phyloP scores from a whole-genome alignment of 2,329 filamentous ascomycete species.

The Simplicillium aogashimaense region DNA sequence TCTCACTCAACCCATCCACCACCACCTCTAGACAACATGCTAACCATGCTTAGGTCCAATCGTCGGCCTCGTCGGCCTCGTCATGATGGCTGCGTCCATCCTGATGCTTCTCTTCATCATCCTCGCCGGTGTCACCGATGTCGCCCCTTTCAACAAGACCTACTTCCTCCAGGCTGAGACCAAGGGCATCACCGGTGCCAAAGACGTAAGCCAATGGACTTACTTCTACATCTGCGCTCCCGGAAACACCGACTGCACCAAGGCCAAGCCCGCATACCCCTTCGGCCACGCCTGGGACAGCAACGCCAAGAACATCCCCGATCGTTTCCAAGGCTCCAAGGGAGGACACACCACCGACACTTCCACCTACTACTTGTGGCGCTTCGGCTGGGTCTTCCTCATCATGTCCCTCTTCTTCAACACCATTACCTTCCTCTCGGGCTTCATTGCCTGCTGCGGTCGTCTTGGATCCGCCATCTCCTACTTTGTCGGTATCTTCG shows the following conservation, averaged over 20 bases:
- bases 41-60: conserved; percentile 21
- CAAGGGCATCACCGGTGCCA: conserved; percentile 57
- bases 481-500: conserved; percentile 44
- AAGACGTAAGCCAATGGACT: conserved; percentile 69
- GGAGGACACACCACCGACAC: conserved; percentile 43
- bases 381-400: conserved; percentile 89
- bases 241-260: conserved; percentile 54
- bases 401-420: conserved; percentile 77
- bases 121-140: conserved; percentile 39
- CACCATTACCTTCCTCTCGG: conserved; percentile 54
- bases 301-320: conserved; percentile 32
- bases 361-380: conserved; percentile 72
- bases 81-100: conserved; percentile 40
- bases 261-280: conserved; percentile 51
- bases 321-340: conserved; percentile 37
- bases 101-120: conserved; percentile 50
- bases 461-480: conserved; percentile 61
- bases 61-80: conserved; percentile 30
- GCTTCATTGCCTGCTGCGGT: conserved; percentile 60
- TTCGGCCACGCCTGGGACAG: conserved; percentile 61
- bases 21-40: too few species aligned
- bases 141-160: conserved; percentile 56
- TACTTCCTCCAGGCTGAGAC: conserved; percentile 84
- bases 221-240: conserved; percentile 76
- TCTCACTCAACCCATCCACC: too few species aligned